Percentiles rank a stretch among this genome's conserved stretches.
Evolutionary conservation across 106 monocot species (phyloP).

Genomic region (Platanthera zijinensis): DNA sequence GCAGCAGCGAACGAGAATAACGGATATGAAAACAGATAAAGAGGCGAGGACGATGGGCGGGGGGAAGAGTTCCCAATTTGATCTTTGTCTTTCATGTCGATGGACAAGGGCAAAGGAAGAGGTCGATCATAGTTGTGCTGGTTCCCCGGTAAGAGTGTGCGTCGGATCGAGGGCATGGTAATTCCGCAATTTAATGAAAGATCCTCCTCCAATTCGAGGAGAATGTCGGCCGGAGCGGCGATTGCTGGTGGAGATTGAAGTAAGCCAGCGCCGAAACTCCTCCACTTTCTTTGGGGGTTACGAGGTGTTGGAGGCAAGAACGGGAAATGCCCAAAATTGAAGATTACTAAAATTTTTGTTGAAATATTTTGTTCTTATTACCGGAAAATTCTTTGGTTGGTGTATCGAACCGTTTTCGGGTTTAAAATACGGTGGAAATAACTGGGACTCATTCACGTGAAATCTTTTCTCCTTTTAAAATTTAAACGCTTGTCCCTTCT

Average conservation of each 20-base stretch:
- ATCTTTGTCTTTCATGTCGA: background rate
- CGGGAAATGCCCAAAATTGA: no score
- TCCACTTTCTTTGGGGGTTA: no score
- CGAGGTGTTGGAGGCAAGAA: no score
- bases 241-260: background rate
- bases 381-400: no score
- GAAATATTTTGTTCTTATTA: no score
- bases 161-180: constrained; percentile 38
- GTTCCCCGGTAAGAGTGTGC: constrained; percentile 16
- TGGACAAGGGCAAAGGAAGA: background rate
- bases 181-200: background rate
- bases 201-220: background rate
- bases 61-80: constrained; percentile 1
- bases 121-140: background rate
- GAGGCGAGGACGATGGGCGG: constrained; percentile 3
- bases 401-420: no score
- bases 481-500: no score
- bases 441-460: no score
- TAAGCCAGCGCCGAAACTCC: background rate
- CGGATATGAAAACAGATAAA: background rate
- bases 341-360: no score
- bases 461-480: no score
- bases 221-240: background rate
- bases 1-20: background rate
- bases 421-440: no score